A percentile compares a stretch with the other conserved stretches of the same genome.
These are phyloP conservation scores for Dactylellina haptotyla DNA, from an alignment of 2,329 filamentous ascomycete species.

Conservation along the genomic window DNA sequence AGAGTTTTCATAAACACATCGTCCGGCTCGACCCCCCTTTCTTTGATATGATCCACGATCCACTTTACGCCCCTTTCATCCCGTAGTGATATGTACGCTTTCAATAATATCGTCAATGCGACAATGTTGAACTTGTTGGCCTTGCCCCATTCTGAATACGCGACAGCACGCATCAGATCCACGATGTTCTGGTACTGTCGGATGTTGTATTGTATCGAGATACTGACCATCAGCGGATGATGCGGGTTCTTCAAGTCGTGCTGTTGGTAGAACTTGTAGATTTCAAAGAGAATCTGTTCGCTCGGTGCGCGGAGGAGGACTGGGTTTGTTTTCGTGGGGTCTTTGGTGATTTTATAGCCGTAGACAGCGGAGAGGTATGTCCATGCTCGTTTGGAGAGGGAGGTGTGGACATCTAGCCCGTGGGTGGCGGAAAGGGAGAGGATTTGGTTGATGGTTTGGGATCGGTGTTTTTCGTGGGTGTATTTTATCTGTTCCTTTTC, in stretches of 20 bases:
- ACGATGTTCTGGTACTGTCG: constrained; percentile 51
- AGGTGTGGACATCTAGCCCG: constrained; percentile 29
- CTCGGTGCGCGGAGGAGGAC: constrained; percentile 13
- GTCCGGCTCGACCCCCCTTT: constrained; percentile 29
- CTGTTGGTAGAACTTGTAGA: constrained; percentile 55
- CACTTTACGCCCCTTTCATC: constrained; percentile 55
- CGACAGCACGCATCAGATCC: constrained; percentile 55
- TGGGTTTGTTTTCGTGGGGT: constrained; percentile 6
- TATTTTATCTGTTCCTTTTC: constrained; percentile 9
- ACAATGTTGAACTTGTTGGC: constrained; percentile 53
- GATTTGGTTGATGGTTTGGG: constrained; percentile 35
- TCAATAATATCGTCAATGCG: constrained; percentile 55
- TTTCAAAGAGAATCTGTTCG: constrained; percentile 27
- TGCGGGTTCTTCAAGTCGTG: constrained; percentile 55
- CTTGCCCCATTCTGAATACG: constrained; percentile 54
- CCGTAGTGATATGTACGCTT: constrained; percentile 55
- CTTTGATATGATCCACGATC: constrained; percentile 44
- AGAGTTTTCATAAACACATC: constrained; percentile 39
- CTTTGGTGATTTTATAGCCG: constrained; percentile 27
- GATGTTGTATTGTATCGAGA: constrained; percentile 50
- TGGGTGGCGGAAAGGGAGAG: constrained; percentile 28
- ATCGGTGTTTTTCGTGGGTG: constrained; percentile 20
- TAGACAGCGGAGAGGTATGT: constrained; percentile 36
- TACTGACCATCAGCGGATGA: constrained; percentile 54
- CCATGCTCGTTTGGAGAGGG: constrained; percentile 28